phyloP scores from a whole-genome alignment of 2,329 filamentous ascomycete genomes.

The Pseudogymnoascus sp. region DNA sequence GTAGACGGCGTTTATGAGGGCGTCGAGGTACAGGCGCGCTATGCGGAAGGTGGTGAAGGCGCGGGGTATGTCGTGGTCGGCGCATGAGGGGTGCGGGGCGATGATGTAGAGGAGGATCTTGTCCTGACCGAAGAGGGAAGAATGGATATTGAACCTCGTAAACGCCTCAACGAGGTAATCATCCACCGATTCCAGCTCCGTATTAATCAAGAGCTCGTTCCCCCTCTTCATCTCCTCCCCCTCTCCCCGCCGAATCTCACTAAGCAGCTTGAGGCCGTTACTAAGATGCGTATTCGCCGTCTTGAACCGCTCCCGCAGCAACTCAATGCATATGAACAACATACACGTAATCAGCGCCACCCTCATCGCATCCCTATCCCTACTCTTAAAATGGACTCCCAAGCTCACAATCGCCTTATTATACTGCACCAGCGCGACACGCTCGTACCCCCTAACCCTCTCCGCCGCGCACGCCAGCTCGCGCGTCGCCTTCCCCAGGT shows the following conservation, averaged over 20 bases:
- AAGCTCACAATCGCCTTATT: slow-evolving; percentile 41
- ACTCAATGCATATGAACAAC: slow-evolving; percentile 47
- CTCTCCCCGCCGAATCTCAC: slow-evolving; percentile 16
- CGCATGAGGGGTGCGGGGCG: not conserved
- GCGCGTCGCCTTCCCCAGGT: slow-evolving; percentile 20
- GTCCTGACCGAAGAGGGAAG: slow-evolving; percentile 25
- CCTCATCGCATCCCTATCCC: slow-evolving; percentile 25
- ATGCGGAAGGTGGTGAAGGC: slow-evolving; percentile 9
- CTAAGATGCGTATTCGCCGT: slow-evolving; percentile 35
- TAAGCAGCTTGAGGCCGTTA: slow-evolving; percentile 36
- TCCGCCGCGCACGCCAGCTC: slow-evolving; percentile 23
- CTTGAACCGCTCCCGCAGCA: slow-evolving; percentile 38
- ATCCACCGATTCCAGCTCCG: slow-evolving; percentile 29
- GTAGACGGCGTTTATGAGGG: not conserved
- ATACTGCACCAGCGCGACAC: slow-evolving; percentile 41
- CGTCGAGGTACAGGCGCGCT: not conserved
- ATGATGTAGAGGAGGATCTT: not conserved
- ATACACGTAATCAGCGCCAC: slow-evolving; percentile 39
- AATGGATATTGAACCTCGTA: slow-evolving; percentile 25
- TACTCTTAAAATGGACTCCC: slow-evolving; percentile 30
- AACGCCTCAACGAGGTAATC: slow-evolving; percentile 39
- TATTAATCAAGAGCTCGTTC: slow-evolving; percentile 10
- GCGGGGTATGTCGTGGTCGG: not conserved
- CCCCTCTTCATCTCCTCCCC: not conserved
- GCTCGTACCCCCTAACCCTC: slow-evolving; percentile 20